phyloP scores from a whole-genome alignment of 2,329 filamentous ascomycete species.

The Thielaviopsis punctulata region DNA sequence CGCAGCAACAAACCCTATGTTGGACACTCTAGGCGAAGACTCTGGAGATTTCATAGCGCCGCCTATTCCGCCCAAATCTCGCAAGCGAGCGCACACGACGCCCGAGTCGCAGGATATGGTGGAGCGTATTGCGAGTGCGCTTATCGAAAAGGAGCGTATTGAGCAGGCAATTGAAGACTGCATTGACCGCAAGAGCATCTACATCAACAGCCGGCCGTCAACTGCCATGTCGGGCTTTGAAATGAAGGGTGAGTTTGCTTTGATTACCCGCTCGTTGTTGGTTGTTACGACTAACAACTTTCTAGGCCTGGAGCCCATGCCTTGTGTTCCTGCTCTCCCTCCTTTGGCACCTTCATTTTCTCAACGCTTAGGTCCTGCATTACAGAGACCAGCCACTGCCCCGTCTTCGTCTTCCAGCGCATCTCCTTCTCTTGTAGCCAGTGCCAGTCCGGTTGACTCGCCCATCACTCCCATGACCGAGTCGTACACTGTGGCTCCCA shows the following conservation, averaged over 20 bases:
- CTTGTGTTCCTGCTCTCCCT: slow-evolving; percentile 38
- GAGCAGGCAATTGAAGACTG: slow-evolving; percentile 43
- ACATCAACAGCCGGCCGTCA: slow-evolving; percentile 34
- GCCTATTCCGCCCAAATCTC: slow-evolving; percentile 27
- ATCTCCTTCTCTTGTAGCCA: not conserved
- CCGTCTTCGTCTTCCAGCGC: not conserved
- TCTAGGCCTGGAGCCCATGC: slow-evolving; percentile 33
- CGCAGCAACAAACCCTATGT: slow-evolving; percentile 14
- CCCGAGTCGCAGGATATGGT: slow-evolving; percentile 34
- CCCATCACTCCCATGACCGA: slow-evolving; percentile 3
- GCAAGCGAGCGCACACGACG: slow-evolving; percentile 27
- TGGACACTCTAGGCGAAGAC: slow-evolving; percentile 14
- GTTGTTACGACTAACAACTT: not conserved
- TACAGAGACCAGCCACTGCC: slow-evolving; percentile 19
- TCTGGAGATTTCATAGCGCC: slow-evolving; percentile 13
- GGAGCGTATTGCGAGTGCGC: slow-evolving; percentile 36
- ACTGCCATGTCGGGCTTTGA: slow-evolving; percentile 27
- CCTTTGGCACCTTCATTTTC: slow-evolving; percentile 40
- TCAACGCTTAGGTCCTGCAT: slow-evolving; percentile 33
- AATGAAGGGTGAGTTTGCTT: slow-evolving; percentile 15
- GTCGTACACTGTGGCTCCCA: slow-evolving; percentile 11
- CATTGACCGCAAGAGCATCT: slow-evolving; percentile 43
- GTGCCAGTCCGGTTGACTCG: slow-evolving; percentile 7
- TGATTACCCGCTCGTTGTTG: not conserved
- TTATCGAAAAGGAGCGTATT: slow-evolving; percentile 40